phyloP scores from a whole-genome alignment of 2,329 filamentous ascomycete genomes.

The Harringtonia lauricola region DNA sequence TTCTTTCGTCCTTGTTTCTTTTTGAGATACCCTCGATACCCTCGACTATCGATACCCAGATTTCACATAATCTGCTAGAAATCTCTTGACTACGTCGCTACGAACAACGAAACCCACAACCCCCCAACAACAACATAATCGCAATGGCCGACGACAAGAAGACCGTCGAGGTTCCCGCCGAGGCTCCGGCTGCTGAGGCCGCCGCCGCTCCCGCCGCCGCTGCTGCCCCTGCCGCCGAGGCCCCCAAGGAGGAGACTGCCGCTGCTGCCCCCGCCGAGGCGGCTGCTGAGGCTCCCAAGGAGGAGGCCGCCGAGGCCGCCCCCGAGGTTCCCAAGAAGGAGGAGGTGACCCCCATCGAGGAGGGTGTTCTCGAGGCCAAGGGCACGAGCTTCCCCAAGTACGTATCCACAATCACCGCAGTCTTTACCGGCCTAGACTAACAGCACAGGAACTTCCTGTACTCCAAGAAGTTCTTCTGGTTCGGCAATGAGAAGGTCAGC shows the following conservation, averaged over 20 bases:
- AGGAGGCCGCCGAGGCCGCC: constrained; percentile 26
- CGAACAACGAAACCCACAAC: constrained; percentile 6
- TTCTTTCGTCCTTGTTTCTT: constrained; percentile 19
- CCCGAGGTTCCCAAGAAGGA: constrained; percentile 26
- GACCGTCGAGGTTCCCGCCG: constrained; percentile 46
- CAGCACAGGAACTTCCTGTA: constrained; percentile 67
- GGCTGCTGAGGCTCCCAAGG: constrained; percentile 17
- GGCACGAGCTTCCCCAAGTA: constrained; percentile 79
- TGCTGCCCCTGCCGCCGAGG: constrained; percentile 26
- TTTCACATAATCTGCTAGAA: constrained; percentile 6
- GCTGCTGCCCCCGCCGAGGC: constrained; percentile 10
- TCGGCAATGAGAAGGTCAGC: constrained; percentile 59
- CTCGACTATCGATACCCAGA: constrained; percentile 9
- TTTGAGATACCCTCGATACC: constrained; percentile 13
- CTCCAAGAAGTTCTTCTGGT: constrained; percentile 90
- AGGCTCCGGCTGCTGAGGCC: constrained; percentile 17
- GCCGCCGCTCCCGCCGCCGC: constrained; percentile 23
- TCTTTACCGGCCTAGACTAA: background rate
- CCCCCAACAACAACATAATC: constrained; percentile 22
- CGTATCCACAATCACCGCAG: constrained; percentile 23
- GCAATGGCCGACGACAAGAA: constrained; percentile 68
- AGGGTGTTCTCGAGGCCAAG: constrained; percentile 85
- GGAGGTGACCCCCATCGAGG: constrained; percentile 48
- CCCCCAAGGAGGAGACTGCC: constrained; percentile 16
- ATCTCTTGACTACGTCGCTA: constrained; percentile 4